Percentiles rank a stretch among this genome's conserved stretches.
Conservation (phyloP, 2,329 filamentous ascomycete species). For the Talaromyces sp. region DNA sequence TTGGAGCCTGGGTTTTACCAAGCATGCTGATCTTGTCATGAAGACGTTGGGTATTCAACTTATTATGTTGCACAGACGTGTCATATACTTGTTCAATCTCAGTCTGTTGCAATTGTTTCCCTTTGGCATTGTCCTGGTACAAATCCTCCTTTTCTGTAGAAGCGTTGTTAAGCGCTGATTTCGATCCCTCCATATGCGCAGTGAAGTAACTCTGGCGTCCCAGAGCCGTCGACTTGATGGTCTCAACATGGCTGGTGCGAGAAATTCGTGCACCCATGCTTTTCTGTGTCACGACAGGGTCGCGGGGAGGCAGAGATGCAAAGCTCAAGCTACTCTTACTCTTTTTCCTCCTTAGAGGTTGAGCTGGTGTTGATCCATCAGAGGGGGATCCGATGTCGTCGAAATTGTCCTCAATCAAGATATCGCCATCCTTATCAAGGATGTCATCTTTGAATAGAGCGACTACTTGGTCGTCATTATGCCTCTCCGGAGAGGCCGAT, state of each 20-base stretch:
- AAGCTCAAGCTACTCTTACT: slow-evolving; percentile 97
- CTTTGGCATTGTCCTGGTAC: slow-evolving; percentile 45
- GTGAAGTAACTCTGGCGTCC: slow-evolving; percentile 69
- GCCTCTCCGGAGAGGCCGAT: slow-evolving; percentile 16
- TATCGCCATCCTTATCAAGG: slow-evolving; percentile 24
- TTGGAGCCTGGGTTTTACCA: slow-evolving; percentile 49
- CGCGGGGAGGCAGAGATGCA: slow-evolving; percentile 82
- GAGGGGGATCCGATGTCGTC: slow-evolving; percentile 47
- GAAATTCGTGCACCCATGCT: slow-evolving; percentile 70
- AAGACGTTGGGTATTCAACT: slow-evolving; percentile 87
- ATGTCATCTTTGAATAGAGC: slow-evolving; percentile 17
- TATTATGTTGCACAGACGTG: slow-evolving; percentile 62
- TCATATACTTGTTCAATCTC: slow-evolving; percentile 48
- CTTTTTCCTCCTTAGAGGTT: slow-evolving; percentile 70
- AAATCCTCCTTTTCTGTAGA: slow-evolving; percentile 36
- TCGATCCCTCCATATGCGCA: slow-evolving; percentile 61
- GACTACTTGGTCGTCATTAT: slow-evolving; percentile 15
- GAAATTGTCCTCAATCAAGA: slow-evolving; percentile 31
- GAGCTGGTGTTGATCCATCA: slow-evolving; percentile 43
- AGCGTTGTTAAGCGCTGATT: slow-evolving; percentile 27
- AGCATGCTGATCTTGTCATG: slow-evolving; percentile 86
- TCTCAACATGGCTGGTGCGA: slow-evolving; percentile 72
- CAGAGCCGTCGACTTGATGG: slow-evolving; percentile 37
- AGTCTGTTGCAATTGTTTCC: slow-evolving; percentile 42
- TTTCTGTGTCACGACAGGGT: slow-evolving; percentile 78